These are phyloP conservation scores for Canna indica DNA, from an alignment of 176 grass and related monocot species.

Conservation along the genomic window DNA sequence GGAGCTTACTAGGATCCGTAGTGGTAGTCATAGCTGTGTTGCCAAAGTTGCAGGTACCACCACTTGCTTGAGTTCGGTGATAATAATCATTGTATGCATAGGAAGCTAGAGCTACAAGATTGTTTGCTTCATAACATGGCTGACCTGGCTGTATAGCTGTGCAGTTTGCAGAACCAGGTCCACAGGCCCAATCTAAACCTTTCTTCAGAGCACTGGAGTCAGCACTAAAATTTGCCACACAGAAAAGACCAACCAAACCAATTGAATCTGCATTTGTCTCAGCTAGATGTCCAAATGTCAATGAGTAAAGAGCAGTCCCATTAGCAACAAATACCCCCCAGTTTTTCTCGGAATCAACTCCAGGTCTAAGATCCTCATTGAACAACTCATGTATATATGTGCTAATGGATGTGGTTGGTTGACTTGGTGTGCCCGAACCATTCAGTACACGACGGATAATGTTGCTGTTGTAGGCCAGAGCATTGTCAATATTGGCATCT, in stretches of 20 bases:
- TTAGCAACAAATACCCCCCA: slow-evolving; percentile 84
- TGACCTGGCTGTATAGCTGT: slow-evolving; percentile 82
- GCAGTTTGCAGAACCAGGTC: slow-evolving; percentile 88
- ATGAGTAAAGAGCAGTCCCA: slow-evolving; percentile 44
- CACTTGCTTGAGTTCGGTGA: slow-evolving; percentile 77
- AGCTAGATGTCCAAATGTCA: slow-evolving; percentile 53
- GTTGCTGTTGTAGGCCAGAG: slow-evolving; percentile 81
- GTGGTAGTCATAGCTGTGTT: slow-evolving; percentile 75
- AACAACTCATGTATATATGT: slow-evolving; percentile 83
- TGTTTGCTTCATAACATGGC: slow-evolving; percentile 66
- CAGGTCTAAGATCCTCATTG: slow-evolving; percentile 62
- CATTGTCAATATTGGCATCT: slow-evolving; percentile 89
- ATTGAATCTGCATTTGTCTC: slow-evolving; percentile 44
- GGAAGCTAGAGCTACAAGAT: slow-evolving; percentile 75
- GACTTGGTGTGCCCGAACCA: slow-evolving; percentile 75
- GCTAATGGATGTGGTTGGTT: slow-evolving; percentile 60
- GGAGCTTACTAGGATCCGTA: slow-evolving; percentile 84
- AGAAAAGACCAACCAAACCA: slow-evolving; percentile 61
- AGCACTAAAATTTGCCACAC: slow-evolving; percentile 74
- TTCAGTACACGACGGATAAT: slow-evolving; percentile 81
- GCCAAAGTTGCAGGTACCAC: slow-evolving; percentile 91
- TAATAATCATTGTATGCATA: slow-evolving; percentile 98
- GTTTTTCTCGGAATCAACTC: slow-evolving; percentile 62
- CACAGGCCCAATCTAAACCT: slow-evolving; percentile 98
- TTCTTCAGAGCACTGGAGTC: slow-evolving; percentile 53